Base-by-base conservation (phyloP, 192 early-diverging fungal genomes). In the Lunasporangiospora selenospora region DNA sequence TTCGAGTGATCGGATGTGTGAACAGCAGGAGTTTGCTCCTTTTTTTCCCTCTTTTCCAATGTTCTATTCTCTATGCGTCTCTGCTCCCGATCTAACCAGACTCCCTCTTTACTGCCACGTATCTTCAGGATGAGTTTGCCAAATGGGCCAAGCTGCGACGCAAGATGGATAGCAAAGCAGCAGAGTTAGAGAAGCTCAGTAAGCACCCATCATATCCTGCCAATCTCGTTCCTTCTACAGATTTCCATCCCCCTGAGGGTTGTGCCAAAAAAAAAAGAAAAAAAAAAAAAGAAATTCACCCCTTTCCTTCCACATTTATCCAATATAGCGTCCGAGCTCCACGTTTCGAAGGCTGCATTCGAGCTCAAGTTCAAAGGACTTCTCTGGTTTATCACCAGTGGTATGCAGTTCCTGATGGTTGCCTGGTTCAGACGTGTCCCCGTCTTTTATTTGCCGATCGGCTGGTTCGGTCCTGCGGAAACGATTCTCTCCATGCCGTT, bases 81-180 rank as follows among this genome's bases (percentile, higher is more conserved):
- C 24, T 60, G 2, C 19, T 58, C 37, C 15, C 45, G 21, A 26
- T 33, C 7, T 37, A n/a, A n/a, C n/a, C 30, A 26, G 26, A 48
- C 47, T 45, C 33, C 27, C 24, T 34, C 31, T 45, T 45, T 50
- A 12, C 3, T n/a, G 36, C 42, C 38, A 33, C 32, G 23, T 51
- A 34, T 19, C 29, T 51, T 24, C 58, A 89, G 78, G 92, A 96
- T 71, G 86, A 94, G 80, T 96, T 96, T 84, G 92, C 94, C 23
- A 88, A 86, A 75, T 96, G 94, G 94, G 94, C 94, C 38, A 93
- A 92, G 79, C 63, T 93, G 64, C 85, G 90, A 37, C 85, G 94
- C 62, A 83, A 85, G 58, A 80, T 93, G 53, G 94, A 96, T 66
- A 84, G 85, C 29, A 66, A 79, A 39, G 82, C 89, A 12, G 82